Evolutionary conservation across 179 eudicot genomes (phyloP).

Genomic region (Nepenthes alata): DNA sequence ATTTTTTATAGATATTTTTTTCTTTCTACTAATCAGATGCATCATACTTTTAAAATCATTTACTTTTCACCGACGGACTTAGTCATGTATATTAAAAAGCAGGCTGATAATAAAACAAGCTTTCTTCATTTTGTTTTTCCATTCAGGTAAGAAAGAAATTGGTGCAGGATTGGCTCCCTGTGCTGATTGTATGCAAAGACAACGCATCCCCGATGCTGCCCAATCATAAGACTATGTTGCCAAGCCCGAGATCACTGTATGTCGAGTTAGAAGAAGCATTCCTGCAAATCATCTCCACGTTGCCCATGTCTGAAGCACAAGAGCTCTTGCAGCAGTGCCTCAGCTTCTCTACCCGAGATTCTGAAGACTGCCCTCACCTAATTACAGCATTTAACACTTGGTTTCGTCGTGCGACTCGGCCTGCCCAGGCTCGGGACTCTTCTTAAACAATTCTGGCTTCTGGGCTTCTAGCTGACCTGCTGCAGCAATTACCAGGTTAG

Average conservation of each 20-base stretch:
- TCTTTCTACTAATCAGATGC: too few species aligned
- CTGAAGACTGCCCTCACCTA: constrained; percentile 75
- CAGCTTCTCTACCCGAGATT: constrained; percentile 71
- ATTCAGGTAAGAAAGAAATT: constrained; percentile 77
- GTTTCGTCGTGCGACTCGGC: constrained; percentile 71
- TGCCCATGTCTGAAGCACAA: constrained; percentile 68
- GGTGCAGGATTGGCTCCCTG: constrained; percentile 87
- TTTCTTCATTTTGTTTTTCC: too few species aligned
- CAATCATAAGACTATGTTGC: constrained; percentile 35
- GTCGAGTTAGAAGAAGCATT: constrained; percentile 70
- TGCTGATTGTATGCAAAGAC: constrained; percentile 75
- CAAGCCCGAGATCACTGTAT: constrained; percentile 39
- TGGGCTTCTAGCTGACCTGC: too few species aligned
- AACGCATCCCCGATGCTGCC: constrained; percentile 21
- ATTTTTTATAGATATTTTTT: too few species aligned
- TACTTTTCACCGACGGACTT: too few species aligned
- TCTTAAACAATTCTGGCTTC: too few species aligned
- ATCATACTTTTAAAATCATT: too few species aligned
- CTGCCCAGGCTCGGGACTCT: constrained; percentile 7
- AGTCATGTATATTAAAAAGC: too few species aligned
- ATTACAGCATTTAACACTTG: constrained; percentile 75
- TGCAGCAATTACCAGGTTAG: too few species aligned
- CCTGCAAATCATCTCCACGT: constrained; percentile 63
- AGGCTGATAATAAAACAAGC: neutral
- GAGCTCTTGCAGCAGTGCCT: constrained; percentile 78